Base-by-base conservation (phyloP, 2,329 filamentous ascomycete genomes). In the Neophaeococcomyces mojaviensis region DNA sequence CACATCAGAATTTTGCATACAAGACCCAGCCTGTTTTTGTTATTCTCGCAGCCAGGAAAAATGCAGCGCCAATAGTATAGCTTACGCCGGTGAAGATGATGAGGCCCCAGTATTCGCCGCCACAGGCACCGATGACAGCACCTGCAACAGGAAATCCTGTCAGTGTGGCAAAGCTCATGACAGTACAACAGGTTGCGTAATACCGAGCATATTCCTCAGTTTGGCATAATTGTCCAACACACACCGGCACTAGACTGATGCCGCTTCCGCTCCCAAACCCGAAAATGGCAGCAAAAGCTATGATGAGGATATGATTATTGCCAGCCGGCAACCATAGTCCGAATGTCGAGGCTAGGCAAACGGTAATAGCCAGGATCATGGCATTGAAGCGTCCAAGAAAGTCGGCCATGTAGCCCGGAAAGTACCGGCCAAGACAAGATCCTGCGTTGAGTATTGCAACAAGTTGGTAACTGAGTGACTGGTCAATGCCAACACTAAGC, bases 151-250 rank as follows among this genome's bases (percentile, higher is more conserved):
- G 84, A 20, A 86, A 79, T 13, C 83, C 82, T 3, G 84, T 79
- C 43, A 88, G 67, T 39, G 69, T 69, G 54, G 83, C 85, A 58
- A 94, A 77, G 15, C 81, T 84, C n/a, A 90, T 86, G 22, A 94
- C 68, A 0, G 84, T 89, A 61, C 94, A 94, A 48, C 82, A 81
- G 0, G 86, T 92, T 7, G 86, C 85, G 58, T 90, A 94, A 62
- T 92, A 90, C 3, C 86, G 73, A 0, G 88, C 88, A 59, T 94
- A 94, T 44, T 89, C 72, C 56, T 87, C 79, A 10, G 85, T 90
- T 55, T 81, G 79, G 64, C 88, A 94, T 38, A 94, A 71, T 61
- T 85, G 80, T 0, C 86, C 84, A 9, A 95, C 79, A 59, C 87
- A 89, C 1, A 94, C 88, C 0, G 89, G 88, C 0, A 85, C 86